Evolutionary conservation across 495 filamentous ascomycete genomes (phyloP), one percentile per base, ranked within the genome.

Genomic region (Pyrenopolyporus hunteri): DNA sequence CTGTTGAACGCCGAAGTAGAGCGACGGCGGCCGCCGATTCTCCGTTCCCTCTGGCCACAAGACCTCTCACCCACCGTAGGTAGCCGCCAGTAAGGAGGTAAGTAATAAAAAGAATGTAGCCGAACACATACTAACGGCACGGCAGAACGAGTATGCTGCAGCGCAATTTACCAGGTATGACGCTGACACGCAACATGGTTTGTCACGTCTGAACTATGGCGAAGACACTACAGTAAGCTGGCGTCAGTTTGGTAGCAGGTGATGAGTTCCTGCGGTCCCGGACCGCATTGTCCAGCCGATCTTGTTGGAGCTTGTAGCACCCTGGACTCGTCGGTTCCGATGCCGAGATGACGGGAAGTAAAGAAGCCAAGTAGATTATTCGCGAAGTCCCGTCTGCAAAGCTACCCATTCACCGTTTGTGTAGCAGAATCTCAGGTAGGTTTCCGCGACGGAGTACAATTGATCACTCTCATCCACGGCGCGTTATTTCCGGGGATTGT

Each of bases 171-270:
- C n/a, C 56, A 57, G 37, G 50, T 19, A 66, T 60, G 63, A 66
- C 63, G 51, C 50, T 57, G 46, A 66, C 51, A 48, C 51, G 51
- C 51, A 65, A 60, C 33, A 42, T 46, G 39, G 45, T 60, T 64
- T 46, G 25, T 55, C 37, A 37, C 31, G 59, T 51, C 54, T 51
- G 45, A 59, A 59, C 31, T 56, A 56, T 47, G 25, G 17, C 17
- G 43, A 46, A 31, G 16, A 43, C n/a, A 9, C 39, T 55, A 44
- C 42, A 22, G 56, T 47, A 50, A 51, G 50, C 25, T 39, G 50
- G 23, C 44, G 32, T 44, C 31, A 60, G 39, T 43, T 32, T 31
- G 11, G 13, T 29, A 44, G 37, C 49, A 64, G 43, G 36, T 49
- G 32, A 59, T 29, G 49, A 56, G 17, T 17, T 51, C 36, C 36